A percentile compares a stretch with the other conserved stretches of the same genome.
Conservation (phyloP, 2,329 filamentous ascomycete genomes). For the Clarireedia monteithiana region DNA sequence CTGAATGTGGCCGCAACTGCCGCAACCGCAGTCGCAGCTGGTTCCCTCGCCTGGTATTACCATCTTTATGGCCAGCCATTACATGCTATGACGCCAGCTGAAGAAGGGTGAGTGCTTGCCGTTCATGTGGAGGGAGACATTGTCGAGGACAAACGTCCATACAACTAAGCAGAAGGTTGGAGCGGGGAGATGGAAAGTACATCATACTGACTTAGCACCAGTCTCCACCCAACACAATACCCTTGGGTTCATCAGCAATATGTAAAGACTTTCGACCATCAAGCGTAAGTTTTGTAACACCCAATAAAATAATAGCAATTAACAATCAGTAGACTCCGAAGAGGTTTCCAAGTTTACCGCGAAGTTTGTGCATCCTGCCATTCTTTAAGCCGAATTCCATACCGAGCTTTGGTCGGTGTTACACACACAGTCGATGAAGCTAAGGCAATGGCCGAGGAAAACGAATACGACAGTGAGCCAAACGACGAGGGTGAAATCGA, state of each 20-base stretch:
- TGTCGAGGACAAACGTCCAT: not conserved
- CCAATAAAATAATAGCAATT: not conserved
- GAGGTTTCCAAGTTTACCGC: constrained; percentile 98
- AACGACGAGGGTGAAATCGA: constrained; percentile 97
- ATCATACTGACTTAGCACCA: constrained; percentile 32
- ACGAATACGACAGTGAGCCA: constrained; percentile 97
- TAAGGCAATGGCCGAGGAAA: constrained; percentile 94
- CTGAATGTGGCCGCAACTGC: constrained; percentile 81
- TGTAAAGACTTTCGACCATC: constrained; percentile 94
- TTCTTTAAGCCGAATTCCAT: constrained; percentile 89
- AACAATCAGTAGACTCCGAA: constrained; percentile 65
- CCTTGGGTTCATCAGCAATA: constrained; percentile 93
- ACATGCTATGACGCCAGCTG: constrained; percentile 83
- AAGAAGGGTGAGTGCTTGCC: constrained; percentile 78
- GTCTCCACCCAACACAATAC: constrained; percentile 85
- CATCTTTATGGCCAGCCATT: constrained; percentile 87
- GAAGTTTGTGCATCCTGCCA: constrained; percentile 98
- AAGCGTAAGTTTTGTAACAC: constrained; percentile 61
- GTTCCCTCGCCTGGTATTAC: constrained; percentile 94
- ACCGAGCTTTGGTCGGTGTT: constrained; percentile 82
- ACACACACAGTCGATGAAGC: constrained; percentile 96
- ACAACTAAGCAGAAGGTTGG: not conserved
- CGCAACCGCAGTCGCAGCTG: constrained; percentile 79
- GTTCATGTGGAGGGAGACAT: not conserved
- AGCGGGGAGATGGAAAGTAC: constrained; percentile 7